Base-by-base conservation (phyloP, 148 eudicot genomes). In the Linanthus parryae region DNA sequence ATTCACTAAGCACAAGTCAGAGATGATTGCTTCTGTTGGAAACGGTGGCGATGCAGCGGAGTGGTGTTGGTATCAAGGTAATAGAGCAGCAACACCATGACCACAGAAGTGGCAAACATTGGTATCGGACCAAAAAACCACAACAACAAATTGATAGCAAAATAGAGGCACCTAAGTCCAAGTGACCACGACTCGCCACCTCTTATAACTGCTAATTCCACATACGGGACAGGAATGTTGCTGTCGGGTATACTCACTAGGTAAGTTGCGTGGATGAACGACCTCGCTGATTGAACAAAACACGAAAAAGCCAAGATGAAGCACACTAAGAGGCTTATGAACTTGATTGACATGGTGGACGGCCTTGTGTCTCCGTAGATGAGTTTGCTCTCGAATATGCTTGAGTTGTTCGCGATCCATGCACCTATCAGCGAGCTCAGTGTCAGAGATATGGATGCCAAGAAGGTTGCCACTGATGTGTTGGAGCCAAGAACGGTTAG, bases 41-140 rank as follows among this genome's bases (percentile, higher is more conserved):
- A n/a, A n/a, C n/a, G n/a, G 54, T 67, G 78, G 7, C 16, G 65
- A 34, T 76, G 79, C 75, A 84, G 40, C 0, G 79, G 75, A 0
- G 58, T 53, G 3, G 80, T 68, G 38, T 84, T 79, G 2, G 69
- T 62, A 55, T 88, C 94, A 17, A 84, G 72, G 31, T 72, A 57
- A 63, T 70, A 64, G 7, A 88, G 65, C 19, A 84, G 36, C 53
- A 28, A 26, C 37, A 79, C 86, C 82, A 74, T 79, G 2, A 37
- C 29, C 17, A 66, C 51, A 7, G 86, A 76, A 29, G 86, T 69
- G 36, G 53, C 59, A 34, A 88, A 73, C 96, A 88, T 81, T 8
- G 94, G 94, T 9, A 88, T 81, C 1, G 94, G 89, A 1, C 94
- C 86, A 50, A 88, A 84, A 57, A 88, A 84, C 96, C 96, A 84